phyloP scores from a whole-genome alignment of 2,329 filamentous ascomycete species.

The Madurella fahalii region DNA sequence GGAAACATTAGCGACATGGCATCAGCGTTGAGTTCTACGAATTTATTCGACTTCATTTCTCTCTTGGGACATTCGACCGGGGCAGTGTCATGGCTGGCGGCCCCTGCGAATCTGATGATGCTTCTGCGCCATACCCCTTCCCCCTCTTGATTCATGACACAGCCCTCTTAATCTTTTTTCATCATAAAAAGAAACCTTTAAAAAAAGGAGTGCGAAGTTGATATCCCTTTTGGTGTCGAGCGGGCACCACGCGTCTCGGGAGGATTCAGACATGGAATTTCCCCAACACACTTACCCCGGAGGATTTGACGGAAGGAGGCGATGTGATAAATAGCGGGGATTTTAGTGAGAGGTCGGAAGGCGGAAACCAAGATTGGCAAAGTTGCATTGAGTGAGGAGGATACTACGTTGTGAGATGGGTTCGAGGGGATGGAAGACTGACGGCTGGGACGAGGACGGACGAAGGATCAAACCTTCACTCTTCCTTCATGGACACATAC shows the following conservation, averaged over 20 bases:
- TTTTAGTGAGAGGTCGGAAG: not conserved
- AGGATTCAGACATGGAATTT: constrained; percentile 3
- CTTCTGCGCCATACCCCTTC: constrained; percentile 19
- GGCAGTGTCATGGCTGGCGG: constrained; percentile 13
- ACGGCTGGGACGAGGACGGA: constrained; percentile 3
- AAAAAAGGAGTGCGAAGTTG: constrained; percentile 19
- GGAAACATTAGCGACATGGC: constrained; percentile 41
- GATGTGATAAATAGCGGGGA: not conserved
- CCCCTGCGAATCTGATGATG: constrained; percentile 9
- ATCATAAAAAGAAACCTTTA: constrained; percentile 20
- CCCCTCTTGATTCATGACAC: constrained; percentile 19
- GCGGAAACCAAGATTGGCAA: constrained; percentile 21
- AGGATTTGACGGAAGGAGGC: constrained; percentile 4
- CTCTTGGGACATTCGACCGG: constrained; percentile 12
- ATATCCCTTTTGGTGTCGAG: constrained; percentile 9
- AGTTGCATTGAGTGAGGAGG: constrained; percentile 9
- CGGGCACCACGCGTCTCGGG: constrained; percentile 6
- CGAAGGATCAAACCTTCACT: not conserved
- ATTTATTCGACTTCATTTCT: constrained; percentile 16
- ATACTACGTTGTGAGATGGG: constrained; percentile 10
- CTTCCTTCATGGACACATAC: not conserved
- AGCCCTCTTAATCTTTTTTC: constrained; percentile 20
- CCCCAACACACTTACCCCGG: constrained; percentile 4
- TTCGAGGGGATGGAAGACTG: constrained; percentile 1
- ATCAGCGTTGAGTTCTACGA: constrained; percentile 43